Conservation (phyloP, 805 yeast species). For the Ogataea glucozyma region DNA sequence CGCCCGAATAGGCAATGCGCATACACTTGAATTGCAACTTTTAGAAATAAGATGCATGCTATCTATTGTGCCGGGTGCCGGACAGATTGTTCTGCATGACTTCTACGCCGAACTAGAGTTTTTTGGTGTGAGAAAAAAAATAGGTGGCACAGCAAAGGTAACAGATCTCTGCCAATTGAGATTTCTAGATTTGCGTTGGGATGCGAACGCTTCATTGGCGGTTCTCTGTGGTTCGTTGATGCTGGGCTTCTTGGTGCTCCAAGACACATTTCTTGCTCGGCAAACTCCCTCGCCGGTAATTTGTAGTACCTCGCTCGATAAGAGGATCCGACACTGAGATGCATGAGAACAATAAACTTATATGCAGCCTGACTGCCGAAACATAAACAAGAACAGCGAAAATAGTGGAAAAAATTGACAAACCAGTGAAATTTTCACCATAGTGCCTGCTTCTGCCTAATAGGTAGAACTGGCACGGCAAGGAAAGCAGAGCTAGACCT, state of each 20-base stretch:
- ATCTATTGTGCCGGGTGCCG: background rate
- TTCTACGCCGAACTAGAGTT: background rate
- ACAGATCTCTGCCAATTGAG: too few relatives aligned
- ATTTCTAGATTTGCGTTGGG: too few relatives aligned
- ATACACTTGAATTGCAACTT: slow-evolving; percentile 3
- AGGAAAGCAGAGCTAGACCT: background rate
- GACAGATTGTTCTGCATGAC: background rate
- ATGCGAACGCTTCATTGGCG: too few relatives aligned
- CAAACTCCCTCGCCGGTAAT: too few relatives aligned
- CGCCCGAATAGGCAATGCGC: background rate
- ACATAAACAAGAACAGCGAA: slow-evolving; percentile 5
- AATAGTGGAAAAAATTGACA: background rate
- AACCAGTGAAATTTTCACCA: slow-evolving; percentile 1
- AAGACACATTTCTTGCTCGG: background rate
- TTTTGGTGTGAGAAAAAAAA: background rate
- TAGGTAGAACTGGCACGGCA: too few relatives aligned
- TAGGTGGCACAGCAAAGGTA: too few relatives aligned
- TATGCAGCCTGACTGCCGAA: background rate
- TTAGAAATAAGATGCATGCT: background rate
- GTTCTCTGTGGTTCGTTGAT: too few relatives aligned
- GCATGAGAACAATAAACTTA: slow-evolving; percentile 1
- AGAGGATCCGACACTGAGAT: background rate
- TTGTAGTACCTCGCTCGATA: too few relatives aligned
- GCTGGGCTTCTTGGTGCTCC: too few relatives aligned
- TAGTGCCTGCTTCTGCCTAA: background rate